phyloP scores from a whole-genome alignment of 139 green algal genomes.

The Eudorina sp. region DNA sequence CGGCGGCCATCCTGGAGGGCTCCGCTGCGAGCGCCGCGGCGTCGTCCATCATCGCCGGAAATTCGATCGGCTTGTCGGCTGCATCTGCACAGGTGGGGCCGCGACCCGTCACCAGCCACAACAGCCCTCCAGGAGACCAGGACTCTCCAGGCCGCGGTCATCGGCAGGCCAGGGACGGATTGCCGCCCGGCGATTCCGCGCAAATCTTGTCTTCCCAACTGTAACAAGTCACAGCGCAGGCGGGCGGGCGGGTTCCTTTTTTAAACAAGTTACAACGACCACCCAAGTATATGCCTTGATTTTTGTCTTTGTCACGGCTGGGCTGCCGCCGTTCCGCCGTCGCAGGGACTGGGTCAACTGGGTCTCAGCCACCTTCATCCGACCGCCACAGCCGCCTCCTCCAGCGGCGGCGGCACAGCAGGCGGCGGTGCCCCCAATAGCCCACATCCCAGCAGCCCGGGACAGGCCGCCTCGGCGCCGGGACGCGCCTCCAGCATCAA shows the following conservation, averaged over 20 bases:
- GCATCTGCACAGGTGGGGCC: not conserved
- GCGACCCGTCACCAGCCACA: no score
- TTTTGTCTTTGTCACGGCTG: no score
- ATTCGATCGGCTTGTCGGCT: not conserved
- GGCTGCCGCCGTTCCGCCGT: not conserved
- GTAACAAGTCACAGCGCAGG: no score
- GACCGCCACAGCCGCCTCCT: not conserved
- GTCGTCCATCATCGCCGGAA: not conserved
- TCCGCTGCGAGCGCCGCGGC: not conserved
- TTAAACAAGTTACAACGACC: no score
- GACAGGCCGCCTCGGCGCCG: not conserved
- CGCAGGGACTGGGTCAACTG: conserved; percentile 2
- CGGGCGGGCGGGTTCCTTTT: no score
- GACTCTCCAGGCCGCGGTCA: no score
- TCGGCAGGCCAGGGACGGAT: no score
- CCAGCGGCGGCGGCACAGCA: not conserved
- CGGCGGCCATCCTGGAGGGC: conserved; percentile 24
- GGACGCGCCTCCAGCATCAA: not conserved
- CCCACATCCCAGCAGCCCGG: no score
- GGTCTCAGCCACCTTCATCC: not conserved
- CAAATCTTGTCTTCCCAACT: no score
- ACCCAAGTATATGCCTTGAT: no score
- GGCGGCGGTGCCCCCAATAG: not conserved
- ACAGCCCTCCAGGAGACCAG: no score
- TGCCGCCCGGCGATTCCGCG: no score